Evolutionary conservation across 441 rosid genomes (phyloP).

Genomic region (Populus hybrid): DNA sequence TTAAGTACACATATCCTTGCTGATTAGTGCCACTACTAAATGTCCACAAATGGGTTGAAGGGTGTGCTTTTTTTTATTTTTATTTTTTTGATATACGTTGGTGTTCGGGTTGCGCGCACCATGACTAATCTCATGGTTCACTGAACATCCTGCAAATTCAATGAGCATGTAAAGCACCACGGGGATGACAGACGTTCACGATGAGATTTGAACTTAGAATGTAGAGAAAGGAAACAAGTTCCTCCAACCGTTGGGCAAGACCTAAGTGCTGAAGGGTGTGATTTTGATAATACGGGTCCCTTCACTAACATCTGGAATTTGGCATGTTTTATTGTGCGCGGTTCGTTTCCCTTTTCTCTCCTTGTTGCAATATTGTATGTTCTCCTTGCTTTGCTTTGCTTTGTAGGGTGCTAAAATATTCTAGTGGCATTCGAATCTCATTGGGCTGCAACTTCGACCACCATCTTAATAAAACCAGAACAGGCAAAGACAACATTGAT

Average conservation of each 20-base stretch:
- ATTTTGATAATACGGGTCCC: slow-evolving; percentile 14
- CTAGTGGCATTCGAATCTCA: neutral
- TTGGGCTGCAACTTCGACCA: neutral
- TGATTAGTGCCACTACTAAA: slow-evolving; percentile 2
- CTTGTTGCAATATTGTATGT: too few relatives aligned
- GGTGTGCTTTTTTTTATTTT: slow-evolving; percentile 3
- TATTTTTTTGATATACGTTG: too few relatives aligned
- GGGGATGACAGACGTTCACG: too few relatives aligned
- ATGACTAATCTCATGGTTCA: too few relatives aligned
- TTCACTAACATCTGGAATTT: neutral
- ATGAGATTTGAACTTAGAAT: too few relatives aligned
- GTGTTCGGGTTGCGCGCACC: too few relatives aligned
- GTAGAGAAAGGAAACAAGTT: too few relatives aligned
- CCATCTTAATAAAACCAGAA: neutral
- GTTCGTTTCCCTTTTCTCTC: slow-evolving; percentile 1
- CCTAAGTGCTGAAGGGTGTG: neutral
- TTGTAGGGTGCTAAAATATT: slow-evolving; percentile 8
- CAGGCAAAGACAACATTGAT: neutral
- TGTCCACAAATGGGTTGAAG: neutral
- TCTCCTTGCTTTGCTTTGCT: neutral
- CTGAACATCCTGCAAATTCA: too few relatives aligned
- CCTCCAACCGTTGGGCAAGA: too few relatives aligned
- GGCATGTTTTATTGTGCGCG: neutral
- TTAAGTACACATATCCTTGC: neutral
- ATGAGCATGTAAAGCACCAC: too few relatives aligned